Conservation (phyloP, 2,329 filamentous ascomycete species). For the Aspergillus costaricaensis region DNA sequence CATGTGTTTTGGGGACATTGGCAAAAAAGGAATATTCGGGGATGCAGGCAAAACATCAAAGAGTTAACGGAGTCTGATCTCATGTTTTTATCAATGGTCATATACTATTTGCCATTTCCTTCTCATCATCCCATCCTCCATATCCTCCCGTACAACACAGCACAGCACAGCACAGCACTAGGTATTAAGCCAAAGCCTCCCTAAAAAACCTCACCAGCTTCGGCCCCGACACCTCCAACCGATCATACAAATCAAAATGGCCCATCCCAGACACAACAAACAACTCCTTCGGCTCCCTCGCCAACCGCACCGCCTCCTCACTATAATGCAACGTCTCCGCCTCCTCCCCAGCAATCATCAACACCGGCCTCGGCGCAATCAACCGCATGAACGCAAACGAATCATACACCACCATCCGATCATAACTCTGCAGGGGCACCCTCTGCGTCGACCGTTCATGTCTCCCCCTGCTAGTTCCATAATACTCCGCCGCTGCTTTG, state of each 20-base stretch:
- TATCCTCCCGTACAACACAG: background rate
- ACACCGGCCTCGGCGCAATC: slow-evolving; percentile 28
- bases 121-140: background rate
- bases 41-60: slow-evolving; percentile 26
- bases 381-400: slow-evolving; percentile 27
- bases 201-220: slow-evolving; percentile 13
- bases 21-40: slow-evolving; percentile 19
- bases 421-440: slow-evolving; percentile 22
- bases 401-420: slow-evolving; percentile 29
- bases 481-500: slow-evolving; percentile 24
- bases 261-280: slow-evolving; percentile 24
- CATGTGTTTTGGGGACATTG: slow-evolving; percentile 17
- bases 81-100: slow-evolving; percentile 11
- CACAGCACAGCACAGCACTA: too few relatives aligned
- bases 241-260: slow-evolving; percentile 32
- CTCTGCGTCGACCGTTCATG: slow-evolving; percentile 24
- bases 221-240: slow-evolving; percentile 22
- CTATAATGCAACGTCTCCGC: slow-evolving; percentile 29
- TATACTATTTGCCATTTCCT: background rate
- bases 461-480: slow-evolving; percentile 20
- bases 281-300: slow-evolving; percentile 31
- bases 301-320: slow-evolving; percentile 22
- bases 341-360: slow-evolving; percentile 29
- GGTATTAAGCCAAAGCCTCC: background rate
- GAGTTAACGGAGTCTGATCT: slow-evolving; percentile 29